Evolutionary conservation across 208 protist genomes (phyloP).

Genomic region (Plasmodiophora brassicae): DNA sequence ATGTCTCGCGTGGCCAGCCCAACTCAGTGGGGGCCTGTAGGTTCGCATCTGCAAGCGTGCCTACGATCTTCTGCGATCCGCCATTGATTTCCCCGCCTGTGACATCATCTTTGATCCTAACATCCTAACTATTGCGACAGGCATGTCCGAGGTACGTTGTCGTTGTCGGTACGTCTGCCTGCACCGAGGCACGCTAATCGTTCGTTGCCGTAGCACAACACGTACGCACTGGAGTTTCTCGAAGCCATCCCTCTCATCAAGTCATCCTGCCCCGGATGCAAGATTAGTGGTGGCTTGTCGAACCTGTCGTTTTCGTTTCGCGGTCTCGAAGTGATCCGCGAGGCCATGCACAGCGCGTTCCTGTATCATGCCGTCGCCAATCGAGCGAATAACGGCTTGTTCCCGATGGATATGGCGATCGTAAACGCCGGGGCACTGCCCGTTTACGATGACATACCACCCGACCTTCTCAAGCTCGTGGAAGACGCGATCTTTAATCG

Average conservation of each 20-base stretch:
- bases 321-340: conserved; percentile 72
- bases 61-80: conserved; percentile 75
- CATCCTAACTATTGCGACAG: conserved; percentile 90
- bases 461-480: conserved; percentile 69
- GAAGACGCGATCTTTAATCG: conserved; percentile 86
- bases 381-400: background rate
- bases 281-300: conserved; percentile 82
- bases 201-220: too few relatives aligned
- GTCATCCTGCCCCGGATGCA: conserved; percentile 44
- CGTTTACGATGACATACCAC: conserved; percentile 85
- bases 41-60: conserved; percentile 83
- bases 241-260: conserved; percentile 78
- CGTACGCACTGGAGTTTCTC: conserved; percentile 89
- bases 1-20: conserved; percentile 57
- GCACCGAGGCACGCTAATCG: too few relatives aligned
- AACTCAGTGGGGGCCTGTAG: too few relatives aligned
- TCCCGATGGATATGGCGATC: conserved; percentile 79
- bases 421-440: conserved; percentile 86
- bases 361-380: conserved; percentile 75
- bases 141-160: too few relatives aligned
- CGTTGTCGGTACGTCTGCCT: too few relatives aligned
- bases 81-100: conserved; percentile 69
- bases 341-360: conserved; percentile 84
- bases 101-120: conserved; percentile 96
- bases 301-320: conserved; percentile 95